Evolutionary conservation across 1,284 basidiomycete genomes (phyloP).

Genomic region (Cystobasidium pallidum): DNA sequence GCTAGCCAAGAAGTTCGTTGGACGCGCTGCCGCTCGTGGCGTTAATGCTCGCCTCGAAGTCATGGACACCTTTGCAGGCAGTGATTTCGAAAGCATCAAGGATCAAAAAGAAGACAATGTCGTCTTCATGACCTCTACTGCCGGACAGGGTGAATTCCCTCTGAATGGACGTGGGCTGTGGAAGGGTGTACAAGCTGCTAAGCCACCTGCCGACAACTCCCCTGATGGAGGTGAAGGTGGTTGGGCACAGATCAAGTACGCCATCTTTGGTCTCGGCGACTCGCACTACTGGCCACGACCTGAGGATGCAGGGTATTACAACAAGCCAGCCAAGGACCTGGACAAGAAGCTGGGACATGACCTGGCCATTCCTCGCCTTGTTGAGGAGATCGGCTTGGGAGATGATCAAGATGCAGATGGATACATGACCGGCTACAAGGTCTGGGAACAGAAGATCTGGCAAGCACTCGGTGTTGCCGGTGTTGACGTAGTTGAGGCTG

Average conservation of each 20-base stretch:
- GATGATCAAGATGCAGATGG: slow-evolving; percentile 99
- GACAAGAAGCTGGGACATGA: slow-evolving; percentile 70
- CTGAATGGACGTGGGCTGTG: slow-evolving; percentile 91
- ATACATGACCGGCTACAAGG: slow-evolving; percentile 91
- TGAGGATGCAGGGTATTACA: slow-evolving; percentile 96
- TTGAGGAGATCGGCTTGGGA: slow-evolving; percentile 78
- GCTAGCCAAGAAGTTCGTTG: slow-evolving; percentile 83
- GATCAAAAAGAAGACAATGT: slow-evolving; percentile 66
- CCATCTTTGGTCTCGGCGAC: slow-evolving; percentile 95
- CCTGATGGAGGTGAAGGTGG: slow-evolving; percentile 54
- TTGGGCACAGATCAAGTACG: slow-evolving; percentile 66
- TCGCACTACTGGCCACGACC: slow-evolving; percentile 98
- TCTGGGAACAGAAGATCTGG: slow-evolving; percentile 92
- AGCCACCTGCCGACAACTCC: slow-evolving; percentile 56
- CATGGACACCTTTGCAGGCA: slow-evolving; percentile 76
- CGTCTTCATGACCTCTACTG: slow-evolving; percentile 87
- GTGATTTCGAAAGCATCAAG: slow-evolving; percentile 63
- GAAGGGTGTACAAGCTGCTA: slow-evolving; percentile 75
- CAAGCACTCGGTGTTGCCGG: slow-evolving; percentile 90
- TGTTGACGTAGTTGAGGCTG: slow-evolving; percentile 85
- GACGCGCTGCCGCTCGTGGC: slow-evolving; percentile 81
- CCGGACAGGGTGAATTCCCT: slow-evolving; percentile 97
- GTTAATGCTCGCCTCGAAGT: slow-evolving; percentile 72
- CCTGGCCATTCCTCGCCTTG: slow-evolving; percentile 70
- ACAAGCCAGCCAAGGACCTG: slow-evolving; percentile 93